Conservation (phyloP, 2,329 filamentous ascomycete genomes). For the Exophiala calicioides region DNA sequence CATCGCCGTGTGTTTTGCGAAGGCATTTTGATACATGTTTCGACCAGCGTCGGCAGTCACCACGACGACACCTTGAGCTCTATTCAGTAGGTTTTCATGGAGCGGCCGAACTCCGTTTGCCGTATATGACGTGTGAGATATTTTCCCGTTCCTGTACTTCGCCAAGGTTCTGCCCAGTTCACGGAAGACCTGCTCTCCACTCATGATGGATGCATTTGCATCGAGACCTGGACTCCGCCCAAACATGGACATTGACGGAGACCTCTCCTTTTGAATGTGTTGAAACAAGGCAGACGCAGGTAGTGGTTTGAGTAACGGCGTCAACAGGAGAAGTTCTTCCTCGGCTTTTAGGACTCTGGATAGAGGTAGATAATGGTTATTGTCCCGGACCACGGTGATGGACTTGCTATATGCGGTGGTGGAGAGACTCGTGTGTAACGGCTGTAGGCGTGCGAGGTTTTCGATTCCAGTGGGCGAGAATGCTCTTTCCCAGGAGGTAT, state of each 20-base stretch:
- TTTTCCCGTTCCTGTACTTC: constrained; percentile 77
- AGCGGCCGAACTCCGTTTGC: constrained; percentile 89
- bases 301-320: constrained; percentile 87
- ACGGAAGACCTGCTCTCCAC: constrained; percentile 87
- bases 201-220: constrained; percentile 70
- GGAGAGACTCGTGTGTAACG: constrained; percentile 77
- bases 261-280: constrained; percentile 48
- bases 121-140: constrained; percentile 92
- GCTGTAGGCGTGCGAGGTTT: constrained; percentile 77
- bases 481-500: constrained; percentile 87
- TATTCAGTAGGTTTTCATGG: constrained; percentile 87
- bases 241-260: constrained; percentile 31
- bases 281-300: constrained; percentile 83
- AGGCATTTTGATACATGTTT: constrained; percentile 90
- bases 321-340: constrained; percentile 86
- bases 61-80: constrained; percentile 84
- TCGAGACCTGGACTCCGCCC: constrained; percentile 52
- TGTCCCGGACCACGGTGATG: constrained; percentile 89
- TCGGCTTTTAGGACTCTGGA: constrained; percentile 77
- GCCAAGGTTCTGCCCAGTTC: constrained; percentile 87
- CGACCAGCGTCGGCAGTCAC: constrained; percentile 92
- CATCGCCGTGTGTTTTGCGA: constrained; percentile 94
- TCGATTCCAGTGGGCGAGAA: constrained; percentile 80
- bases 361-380: constrained; percentile 78
- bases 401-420: constrained; percentile 86